Evolutionary conservation across 2,329 filamentous ascomycete species (phyloP).

Genomic region (Trichoderma sp.): DNA sequence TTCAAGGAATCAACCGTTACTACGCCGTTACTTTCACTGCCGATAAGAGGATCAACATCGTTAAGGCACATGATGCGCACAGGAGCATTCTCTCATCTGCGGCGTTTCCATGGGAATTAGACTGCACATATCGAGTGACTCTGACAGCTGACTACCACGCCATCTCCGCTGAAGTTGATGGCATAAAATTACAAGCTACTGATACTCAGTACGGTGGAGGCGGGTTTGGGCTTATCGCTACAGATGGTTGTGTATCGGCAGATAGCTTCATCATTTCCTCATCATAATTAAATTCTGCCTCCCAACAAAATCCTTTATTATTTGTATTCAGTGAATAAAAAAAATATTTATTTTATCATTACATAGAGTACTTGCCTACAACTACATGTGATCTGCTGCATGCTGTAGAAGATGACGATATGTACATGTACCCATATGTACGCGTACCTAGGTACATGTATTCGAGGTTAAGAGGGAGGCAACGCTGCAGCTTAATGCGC

Average conservation of each 20-base stretch:
- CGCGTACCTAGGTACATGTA: too few relatives aligned
- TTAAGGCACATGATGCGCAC: slow-evolving; percentile 26
- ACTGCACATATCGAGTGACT: slow-evolving; percentile 10
- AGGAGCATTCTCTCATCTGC: slow-evolving; percentile 12
- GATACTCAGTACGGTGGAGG: slow-evolving; percentile 25
- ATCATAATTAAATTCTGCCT: too few relatives aligned
- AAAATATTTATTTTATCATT: too few relatives aligned
- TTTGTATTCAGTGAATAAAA: too few relatives aligned
- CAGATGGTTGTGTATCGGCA: slow-evolving; percentile 27
- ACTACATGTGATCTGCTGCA: too few relatives aligned
- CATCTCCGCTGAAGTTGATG: slow-evolving; percentile 1
- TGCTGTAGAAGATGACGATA: too few relatives aligned
- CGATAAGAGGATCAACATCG: slow-evolving; percentile 27
- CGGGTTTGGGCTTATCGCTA: slow-evolving; percentile 28
- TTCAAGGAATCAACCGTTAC: slow-evolving; percentile 40
- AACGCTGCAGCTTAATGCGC: too few relatives aligned
- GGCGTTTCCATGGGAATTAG: slow-evolving; percentile 22
- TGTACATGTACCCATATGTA: too few relatives aligned
- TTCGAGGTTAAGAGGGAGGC: too few relatives aligned
- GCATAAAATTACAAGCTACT: not conserved
- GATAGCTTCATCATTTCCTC: slow-evolving; percentile 1
- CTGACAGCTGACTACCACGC: not conserved
- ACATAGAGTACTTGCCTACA: too few relatives aligned
- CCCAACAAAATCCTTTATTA: too few relatives aligned
- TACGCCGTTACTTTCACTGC: slow-evolving; percentile 36